Evolutionary conservation across 176 grass and related monocot genomes (phyloP).

Genomic region (Avena sativa): DNA sequence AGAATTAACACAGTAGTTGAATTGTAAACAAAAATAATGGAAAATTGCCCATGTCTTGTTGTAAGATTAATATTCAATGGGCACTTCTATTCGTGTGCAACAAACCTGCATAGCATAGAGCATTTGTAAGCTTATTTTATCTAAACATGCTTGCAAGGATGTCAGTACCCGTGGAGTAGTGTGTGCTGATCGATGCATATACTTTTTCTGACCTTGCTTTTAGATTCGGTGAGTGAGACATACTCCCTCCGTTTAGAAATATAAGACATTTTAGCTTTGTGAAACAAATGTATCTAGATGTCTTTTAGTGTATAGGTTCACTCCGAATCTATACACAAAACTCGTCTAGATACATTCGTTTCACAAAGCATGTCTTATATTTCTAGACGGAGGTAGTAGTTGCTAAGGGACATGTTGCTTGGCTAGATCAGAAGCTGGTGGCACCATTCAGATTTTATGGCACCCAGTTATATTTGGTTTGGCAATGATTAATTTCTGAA

Average conservation of each 20-base stretch:
- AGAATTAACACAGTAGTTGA: background rate
- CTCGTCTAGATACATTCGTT: too few species aligned
- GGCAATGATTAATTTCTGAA: background rate
- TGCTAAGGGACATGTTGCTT: slow-evolving; percentile 39
- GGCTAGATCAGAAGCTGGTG: too few species aligned
- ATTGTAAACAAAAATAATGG: slow-evolving; percentile 12
- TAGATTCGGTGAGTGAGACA: slow-evolving; percentile 32
- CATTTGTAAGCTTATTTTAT: background rate
- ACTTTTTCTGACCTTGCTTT: background rate
- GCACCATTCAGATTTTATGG: too few species aligned
- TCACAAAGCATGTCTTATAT: too few species aligned
- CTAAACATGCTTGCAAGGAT: slow-evolving; percentile 4
- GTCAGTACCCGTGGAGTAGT: slow-evolving; percentile 27
- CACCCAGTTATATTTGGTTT: too few species aligned
- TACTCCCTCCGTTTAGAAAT: too few species aligned
- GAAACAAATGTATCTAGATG: too few species aligned
- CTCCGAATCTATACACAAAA: too few species aligned
- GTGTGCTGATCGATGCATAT: slow-evolving; percentile 46
- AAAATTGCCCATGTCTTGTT: background rate
- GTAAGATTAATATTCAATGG: background rate
- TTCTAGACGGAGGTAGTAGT: background rate
- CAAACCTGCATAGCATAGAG: background rate
- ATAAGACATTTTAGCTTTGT: too few species aligned
- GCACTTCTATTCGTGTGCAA: background rate
- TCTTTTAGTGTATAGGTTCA: too few species aligned